Evolutionary conservation across 257 asterid species (phyloP).

Genomic region (Knoxia roxburghii): DNA sequence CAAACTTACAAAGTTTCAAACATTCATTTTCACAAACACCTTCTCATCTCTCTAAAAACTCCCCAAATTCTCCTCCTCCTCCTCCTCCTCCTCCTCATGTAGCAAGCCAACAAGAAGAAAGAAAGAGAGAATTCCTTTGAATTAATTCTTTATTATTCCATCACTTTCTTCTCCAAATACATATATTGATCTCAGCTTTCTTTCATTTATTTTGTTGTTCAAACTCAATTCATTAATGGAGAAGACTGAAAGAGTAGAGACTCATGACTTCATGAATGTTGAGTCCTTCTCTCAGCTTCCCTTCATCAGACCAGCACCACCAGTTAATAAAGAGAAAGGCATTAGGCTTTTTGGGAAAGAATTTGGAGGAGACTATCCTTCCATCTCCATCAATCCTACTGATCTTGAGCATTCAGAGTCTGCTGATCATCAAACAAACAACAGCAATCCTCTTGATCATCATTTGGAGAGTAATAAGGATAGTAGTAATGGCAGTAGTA

Average conservation of each 20-base stretch:
- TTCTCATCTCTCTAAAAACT: slow-evolving; percentile 1
- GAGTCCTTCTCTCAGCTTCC: slow-evolving; percentile 92
- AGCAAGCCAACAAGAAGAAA: slow-evolving; percentile 9
- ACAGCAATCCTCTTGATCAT: not conserved
- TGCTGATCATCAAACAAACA: no score
- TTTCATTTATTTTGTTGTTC: not conserved
- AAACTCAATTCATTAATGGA: slow-evolving; percentile 34
- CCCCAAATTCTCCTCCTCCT: not conserved
- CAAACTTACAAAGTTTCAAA: no score
- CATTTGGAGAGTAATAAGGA: slow-evolving; percentile 23
- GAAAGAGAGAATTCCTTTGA: no score
- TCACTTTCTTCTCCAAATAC: no score
- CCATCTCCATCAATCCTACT: not conserved
- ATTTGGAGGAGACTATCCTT: slow-evolving; percentile 26
- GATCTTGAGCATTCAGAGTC: slow-evolving; percentile 7
- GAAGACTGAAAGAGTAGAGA: slow-evolving; percentile 44
- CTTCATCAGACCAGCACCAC: slow-evolving; percentile 64
- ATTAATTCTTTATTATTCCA: no score
- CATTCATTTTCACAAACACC: slow-evolving; percentile 1
- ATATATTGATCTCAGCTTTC: not conserved
- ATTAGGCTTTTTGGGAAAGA: slow-evolving; percentile 85
- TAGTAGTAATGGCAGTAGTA: not conserved
- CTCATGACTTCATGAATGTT: slow-evolving; percentile 79
- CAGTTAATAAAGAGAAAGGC: slow-evolving; percentile 31
- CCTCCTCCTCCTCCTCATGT: slow-evolving; percentile 1